phyloP scores from a whole-genome alignment of 2,329 filamentous ascomycete genomes.

The Neopestalotiopsis rosae region DNA sequence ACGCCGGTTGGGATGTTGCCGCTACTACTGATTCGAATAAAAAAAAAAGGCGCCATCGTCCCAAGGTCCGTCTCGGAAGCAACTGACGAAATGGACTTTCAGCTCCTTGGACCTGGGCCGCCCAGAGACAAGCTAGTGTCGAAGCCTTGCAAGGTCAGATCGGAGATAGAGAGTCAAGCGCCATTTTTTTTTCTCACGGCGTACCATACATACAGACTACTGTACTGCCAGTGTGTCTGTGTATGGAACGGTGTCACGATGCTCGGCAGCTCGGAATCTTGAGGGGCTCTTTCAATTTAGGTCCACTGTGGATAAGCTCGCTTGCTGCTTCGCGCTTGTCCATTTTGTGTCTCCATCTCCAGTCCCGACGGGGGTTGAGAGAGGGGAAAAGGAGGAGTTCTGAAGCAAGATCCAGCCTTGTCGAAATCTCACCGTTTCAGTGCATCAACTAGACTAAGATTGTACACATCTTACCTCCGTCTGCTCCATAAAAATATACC shows the following conservation, averaged over 20 bases:
- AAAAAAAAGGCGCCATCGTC: neutral
- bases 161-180: conserved; percentile 6
- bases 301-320: conserved; percentile 8
- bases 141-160: neutral
- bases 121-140: neutral
- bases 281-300: neutral
- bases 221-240: neutral
- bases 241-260: neutral
- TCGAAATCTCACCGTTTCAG: neutral
- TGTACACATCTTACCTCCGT: neutral
- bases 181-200: neutral
- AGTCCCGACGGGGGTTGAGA: neutral
- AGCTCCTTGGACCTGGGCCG: neutral
- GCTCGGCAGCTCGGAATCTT: conserved; percentile 10
- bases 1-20: neutral
- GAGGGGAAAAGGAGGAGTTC: neutral
- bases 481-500: neutral
- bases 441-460: neutral
- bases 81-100: neutral
- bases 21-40: neutral
- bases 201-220: neutral
- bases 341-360: neutral
- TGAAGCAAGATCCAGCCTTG: conserved; percentile 7
- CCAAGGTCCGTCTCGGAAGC: neutral
- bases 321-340: neutral